Conservation (phyloP, 1,139 yeast species). For the Hyphopichia fennica region DNA sequence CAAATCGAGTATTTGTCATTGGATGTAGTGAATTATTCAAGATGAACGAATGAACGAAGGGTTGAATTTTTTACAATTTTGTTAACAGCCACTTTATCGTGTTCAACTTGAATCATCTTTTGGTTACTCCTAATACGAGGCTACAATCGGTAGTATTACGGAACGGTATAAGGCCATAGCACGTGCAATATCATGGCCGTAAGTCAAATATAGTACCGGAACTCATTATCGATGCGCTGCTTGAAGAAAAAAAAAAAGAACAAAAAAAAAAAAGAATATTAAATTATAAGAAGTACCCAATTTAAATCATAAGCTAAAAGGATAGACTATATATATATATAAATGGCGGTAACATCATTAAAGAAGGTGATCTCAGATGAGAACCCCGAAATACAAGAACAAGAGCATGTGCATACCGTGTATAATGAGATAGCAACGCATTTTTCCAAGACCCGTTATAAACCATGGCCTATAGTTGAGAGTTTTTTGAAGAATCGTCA, state of each 20-base stretch:
- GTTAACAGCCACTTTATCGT: too few species aligned
- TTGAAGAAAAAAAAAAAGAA: neutral
- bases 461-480: conserved; percentile 97
- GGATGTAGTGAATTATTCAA: too few species aligned
- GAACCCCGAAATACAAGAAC: conserved; percentile 64
- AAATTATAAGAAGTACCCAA: neutral
- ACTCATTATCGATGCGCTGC: neutral
- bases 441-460: conserved; percentile 89
- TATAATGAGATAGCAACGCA: conserved; percentile 91
- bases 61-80: too few species aligned
- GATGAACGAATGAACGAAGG: too few species aligned
- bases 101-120: too few species aligned
- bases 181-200: too few species aligned
- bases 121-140: too few species aligned
- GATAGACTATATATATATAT: neutral
- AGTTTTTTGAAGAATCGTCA: conserved; percentile 48
- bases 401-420: conserved; percentile 79
- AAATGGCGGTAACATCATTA: conserved; percentile 33
- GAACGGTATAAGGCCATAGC: too few species aligned
- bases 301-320: neutral
- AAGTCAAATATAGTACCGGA: too few species aligned
- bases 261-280: neutral
- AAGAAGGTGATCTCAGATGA: conserved; percentile 21
- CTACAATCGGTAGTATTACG: too few species aligned
- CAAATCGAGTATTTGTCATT: neutral